phyloP scores from a whole-genome alignment of 23 red algal species.

The Agarophyton chilense region DNA sequence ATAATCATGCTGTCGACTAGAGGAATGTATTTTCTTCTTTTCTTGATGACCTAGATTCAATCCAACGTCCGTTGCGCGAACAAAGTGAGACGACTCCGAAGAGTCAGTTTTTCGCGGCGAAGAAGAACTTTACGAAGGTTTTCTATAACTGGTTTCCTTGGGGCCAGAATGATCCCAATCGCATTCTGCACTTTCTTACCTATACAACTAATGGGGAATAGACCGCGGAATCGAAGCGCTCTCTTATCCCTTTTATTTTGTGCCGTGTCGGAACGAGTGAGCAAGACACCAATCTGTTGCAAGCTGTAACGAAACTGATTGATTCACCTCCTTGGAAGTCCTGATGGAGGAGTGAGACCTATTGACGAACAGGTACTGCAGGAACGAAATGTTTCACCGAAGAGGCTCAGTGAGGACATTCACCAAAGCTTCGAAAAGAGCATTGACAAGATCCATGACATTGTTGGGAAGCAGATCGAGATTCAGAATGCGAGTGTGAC shows the following conservation, averaged over 20 bases:
- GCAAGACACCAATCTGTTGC: not conserved
- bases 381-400: no score
- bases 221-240: not conserved
- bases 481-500: not conserved
- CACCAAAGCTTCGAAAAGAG: no score
- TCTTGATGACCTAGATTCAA: not conserved
- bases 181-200: not conserved
- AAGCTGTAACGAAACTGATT: not conserved
- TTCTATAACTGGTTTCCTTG: not conserved
- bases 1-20: not conserved
- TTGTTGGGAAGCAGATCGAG: not conserved
- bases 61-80: not conserved
- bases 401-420: no score
- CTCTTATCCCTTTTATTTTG: not conserved
- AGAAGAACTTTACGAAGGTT: not conserved
- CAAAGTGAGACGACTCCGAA: not conserved
- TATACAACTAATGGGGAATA: not conserved
- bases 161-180: slow-evolving; percentile 3
- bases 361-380: not conserved
- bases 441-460: no score
- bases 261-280: not conserved
- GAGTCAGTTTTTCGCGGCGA: not conserved
- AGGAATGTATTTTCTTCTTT: not conserved
- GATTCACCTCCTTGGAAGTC: not conserved
- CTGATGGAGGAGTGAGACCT: not conserved